Percentiles rank a stretch among this genome's conserved stretches.
These are phyloP conservation scores for Berberis thunbergii DNA, from an alignment of 164 flowering plant genomes.

Conservation along the genomic window DNA sequence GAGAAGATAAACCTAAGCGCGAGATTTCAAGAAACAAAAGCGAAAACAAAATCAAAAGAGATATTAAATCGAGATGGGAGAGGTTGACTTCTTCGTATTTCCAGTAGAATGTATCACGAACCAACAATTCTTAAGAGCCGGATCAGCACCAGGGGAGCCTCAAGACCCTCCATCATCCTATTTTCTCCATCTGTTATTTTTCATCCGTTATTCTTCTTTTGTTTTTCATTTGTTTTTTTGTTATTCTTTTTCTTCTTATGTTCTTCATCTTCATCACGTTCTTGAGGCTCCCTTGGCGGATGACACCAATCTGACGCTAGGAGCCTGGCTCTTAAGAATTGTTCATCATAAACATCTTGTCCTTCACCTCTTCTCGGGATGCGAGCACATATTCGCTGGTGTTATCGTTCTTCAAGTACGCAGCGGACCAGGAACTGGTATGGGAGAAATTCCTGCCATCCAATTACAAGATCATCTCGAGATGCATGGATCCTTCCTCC, in stretches of 20 bases:
- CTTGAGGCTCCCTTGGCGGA: no score
- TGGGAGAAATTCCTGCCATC: neutral
- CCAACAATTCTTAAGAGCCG: no score
- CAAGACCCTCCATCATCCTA: no score
- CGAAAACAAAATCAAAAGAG: neutral
- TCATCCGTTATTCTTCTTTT: no score
- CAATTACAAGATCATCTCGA: neutral
- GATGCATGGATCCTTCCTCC: neutral
- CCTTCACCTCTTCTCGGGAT: conserved; percentile 29
- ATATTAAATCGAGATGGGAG: neutral
- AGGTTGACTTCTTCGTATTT: neutral
- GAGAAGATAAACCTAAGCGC: neutral
- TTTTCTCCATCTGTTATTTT: no score
- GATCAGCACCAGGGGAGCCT: no score
- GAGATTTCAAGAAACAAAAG: neutral
- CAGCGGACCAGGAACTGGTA: neutral
- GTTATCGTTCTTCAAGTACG: conserved; percentile 17
- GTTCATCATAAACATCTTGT: conserved; percentile 14
- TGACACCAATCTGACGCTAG: no score
- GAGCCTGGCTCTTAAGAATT: conserved; percentile 5
- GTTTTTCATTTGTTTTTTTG: no score
- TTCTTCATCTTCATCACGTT: no score
- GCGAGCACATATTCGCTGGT: conserved; percentile 21
- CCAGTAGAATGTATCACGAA: neutral
- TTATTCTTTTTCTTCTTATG: no score